Percentiles rank a stretch among this genome's conserved stretches.
Evolutionary conservation across 169 alveolate genomes (phyloP).

Genomic region (Miamiensis avidus): DNA sequence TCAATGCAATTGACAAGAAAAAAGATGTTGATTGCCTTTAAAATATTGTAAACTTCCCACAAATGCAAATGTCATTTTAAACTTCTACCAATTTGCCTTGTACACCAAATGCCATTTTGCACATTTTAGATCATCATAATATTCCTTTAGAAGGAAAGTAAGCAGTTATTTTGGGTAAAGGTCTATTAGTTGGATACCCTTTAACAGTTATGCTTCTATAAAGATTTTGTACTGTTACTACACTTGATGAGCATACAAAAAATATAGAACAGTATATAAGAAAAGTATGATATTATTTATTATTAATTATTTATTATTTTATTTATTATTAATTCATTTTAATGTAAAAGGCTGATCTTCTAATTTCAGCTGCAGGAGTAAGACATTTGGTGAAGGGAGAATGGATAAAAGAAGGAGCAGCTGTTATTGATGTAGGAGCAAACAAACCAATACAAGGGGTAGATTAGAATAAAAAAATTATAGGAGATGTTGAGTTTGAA

Average conservation of each 20-base stretch:
- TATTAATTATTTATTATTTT: background rate
- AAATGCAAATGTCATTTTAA: constrained; percentile 47
- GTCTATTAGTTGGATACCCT: constrained; percentile 79
- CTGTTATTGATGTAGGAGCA: constrained; percentile 86
- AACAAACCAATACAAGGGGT: constrained; percentile 44
- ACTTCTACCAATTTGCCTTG: constrained; percentile 58
- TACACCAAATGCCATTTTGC: constrained; percentile 69
- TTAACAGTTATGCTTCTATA: constrained; percentile 53
- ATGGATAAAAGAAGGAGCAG: constrained; percentile 72
- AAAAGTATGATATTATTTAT: constrained; percentile 4
- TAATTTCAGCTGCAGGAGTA: constrained; percentile 79
- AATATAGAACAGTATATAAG: constrained; percentile 3
- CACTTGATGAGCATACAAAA: constrained; percentile 50
- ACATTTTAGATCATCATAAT: constrained; percentile 53
- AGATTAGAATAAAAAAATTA: constrained; percentile 26
- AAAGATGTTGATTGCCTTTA: constrained; percentile 85
- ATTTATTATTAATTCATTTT: constrained; percentile 39
- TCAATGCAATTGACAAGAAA: constrained; percentile 42
- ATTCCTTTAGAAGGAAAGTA: constrained; percentile 64
- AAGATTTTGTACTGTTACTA: constrained; percentile 73
- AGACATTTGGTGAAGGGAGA: constrained; percentile 66
- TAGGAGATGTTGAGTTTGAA: constrained; percentile 81
- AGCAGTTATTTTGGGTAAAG: constrained; percentile 75
- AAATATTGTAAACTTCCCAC: constrained; percentile 56
- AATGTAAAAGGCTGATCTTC: constrained; percentile 70